Conservation (phyloP, 805 yeast species). For the Monosporozyma servazzii region DNA sequence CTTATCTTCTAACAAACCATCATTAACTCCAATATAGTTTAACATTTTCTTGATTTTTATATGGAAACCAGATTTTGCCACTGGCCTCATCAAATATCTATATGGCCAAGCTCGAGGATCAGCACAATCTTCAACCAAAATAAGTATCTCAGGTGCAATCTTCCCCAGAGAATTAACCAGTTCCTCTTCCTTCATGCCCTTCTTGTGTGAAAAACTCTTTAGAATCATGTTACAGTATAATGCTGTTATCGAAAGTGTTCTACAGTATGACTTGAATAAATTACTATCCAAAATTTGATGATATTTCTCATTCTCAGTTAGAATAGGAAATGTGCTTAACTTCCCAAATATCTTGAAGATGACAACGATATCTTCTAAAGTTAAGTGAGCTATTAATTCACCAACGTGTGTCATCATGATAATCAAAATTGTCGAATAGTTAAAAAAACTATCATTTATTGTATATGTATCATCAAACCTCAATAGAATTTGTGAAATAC, state of each 20-base stretch:
- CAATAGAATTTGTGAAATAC: conserved; percentile 4
- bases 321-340: conserved; percentile 3
- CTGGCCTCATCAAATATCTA: conserved; percentile 18
- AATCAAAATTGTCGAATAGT: conserved; percentile 5
- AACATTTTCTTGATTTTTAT: conserved; percentile 11
- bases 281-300: conserved; percentile 10
- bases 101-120: conserved; percentile 19
- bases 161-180: conserved; percentile 53
- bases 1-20: background rate
- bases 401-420: conserved; percentile 3
- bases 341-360: conserved; percentile 3
- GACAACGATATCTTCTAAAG: conserved; percentile 4
- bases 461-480: conserved; percentile 3
- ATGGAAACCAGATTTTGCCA: conserved; percentile 23
- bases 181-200: conserved; percentile 45
- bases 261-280: conserved; percentile 10
- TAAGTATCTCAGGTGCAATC: conserved; percentile 46
- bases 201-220: conserved; percentile 8
- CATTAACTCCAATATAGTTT: background rate
- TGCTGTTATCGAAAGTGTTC: conserved; percentile 13
- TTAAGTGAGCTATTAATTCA: background rate
- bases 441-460: conserved; percentile 1
- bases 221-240: conserved; percentile 13
- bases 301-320: conserved; percentile 7
- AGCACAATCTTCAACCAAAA: conserved; percentile 7